These are phyloP conservation scores for Bruguiera parviflora DNA, from an alignment of 345 rosid species.

Conservation along the genomic window DNA sequence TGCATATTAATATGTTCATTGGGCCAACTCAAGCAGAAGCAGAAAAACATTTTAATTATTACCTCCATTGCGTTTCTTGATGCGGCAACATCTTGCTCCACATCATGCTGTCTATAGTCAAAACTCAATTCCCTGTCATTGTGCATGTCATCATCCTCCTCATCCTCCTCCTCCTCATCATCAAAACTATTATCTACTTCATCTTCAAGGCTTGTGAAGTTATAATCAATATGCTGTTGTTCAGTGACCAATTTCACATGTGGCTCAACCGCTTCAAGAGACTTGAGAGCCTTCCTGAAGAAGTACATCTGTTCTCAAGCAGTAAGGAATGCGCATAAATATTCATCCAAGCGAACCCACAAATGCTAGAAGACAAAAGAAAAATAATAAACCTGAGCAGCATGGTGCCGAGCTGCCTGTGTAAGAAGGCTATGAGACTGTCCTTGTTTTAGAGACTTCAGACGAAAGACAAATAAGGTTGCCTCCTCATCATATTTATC, in stretches of 20 bases:
- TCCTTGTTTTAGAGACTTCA: slow-evolving; percentile 93
- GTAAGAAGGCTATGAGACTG: slow-evolving; percentile 89
- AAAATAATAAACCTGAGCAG: slow-evolving; percentile 75
- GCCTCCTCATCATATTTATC: slow-evolving; percentile 80
- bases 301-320: slow-evolving; percentile 58
- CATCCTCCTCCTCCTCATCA: slow-evolving; percentile 36
- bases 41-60: slow-evolving; percentile 16
- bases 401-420: slow-evolving; percentile 93
- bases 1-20: background rate
- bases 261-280: slow-evolving; percentile 80
- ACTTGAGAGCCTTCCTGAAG: slow-evolving; percentile 73
- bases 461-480: slow-evolving; percentile 71
- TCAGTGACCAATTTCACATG: slow-evolving; percentile 62
- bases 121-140: slow-evolving; percentile 87
- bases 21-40: slow-evolving; percentile 11
- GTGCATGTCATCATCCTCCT: slow-evolving; percentile 31
- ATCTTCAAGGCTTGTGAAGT: slow-evolving; percentile 64
- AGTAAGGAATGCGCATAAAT: slow-evolving; percentile 12
- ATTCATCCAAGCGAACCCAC: slow-evolving; percentile 4
- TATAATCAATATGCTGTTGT: slow-evolving; percentile 81
- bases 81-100: slow-evolving; percentile 43
- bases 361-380: background rate
- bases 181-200: slow-evolving; percentile 51
- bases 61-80: slow-evolving; percentile 62
- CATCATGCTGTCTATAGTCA: slow-evolving; percentile 54